These are phyloP conservation scores for Penicillium janthinellum DNA, from an alignment of 2,329 filamentous ascomycete species.

Conservation along the genomic window DNA sequence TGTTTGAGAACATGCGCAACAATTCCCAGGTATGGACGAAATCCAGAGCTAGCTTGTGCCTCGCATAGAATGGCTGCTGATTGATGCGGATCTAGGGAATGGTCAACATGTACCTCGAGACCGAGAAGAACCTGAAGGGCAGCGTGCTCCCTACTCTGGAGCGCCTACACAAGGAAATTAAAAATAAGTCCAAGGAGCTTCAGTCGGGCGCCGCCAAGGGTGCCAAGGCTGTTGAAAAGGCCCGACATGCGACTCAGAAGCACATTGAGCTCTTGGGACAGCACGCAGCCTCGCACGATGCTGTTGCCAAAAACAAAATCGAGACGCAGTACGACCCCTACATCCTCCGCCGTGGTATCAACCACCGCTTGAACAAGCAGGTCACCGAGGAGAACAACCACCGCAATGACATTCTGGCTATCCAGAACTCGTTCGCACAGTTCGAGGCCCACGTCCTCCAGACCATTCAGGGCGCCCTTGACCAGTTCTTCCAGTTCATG, in stretches of 20 bases:
- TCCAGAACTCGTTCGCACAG: slow-evolving; percentile 85
- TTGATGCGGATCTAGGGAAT: slow-evolving; percentile 61
- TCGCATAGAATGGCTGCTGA: not conserved
- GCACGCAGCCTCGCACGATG: slow-evolving; percentile 78
- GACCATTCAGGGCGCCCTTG: slow-evolving; percentile 79
- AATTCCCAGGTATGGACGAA: slow-evolving; percentile 70
- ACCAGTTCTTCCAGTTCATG: slow-evolving; percentile 79
- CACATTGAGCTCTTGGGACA: slow-evolving; percentile 92
- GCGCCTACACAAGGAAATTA: slow-evolving; percentile 92
- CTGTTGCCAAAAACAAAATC: slow-evolving; percentile 67
- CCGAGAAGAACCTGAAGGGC: slow-evolving; percentile 85
- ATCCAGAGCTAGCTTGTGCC: not conserved
- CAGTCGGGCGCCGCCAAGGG: slow-evolving; percentile 77
- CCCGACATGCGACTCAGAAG: slow-evolving; percentile 83
- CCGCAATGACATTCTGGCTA: slow-evolving; percentile 82
- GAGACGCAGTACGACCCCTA: slow-evolving; percentile 82
- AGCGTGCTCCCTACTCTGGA: slow-evolving; percentile 86
- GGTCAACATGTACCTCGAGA: slow-evolving; percentile 85
- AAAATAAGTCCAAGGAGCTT: slow-evolving; percentile 92
- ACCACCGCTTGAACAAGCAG: slow-evolving; percentile 86
- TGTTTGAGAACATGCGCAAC: slow-evolving; percentile 91
- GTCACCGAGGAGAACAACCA: slow-evolving; percentile 95
- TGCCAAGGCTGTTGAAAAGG: slow-evolving; percentile 89
- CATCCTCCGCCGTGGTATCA: slow-evolving; percentile 76
- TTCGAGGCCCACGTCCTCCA: slow-evolving; percentile 87